A percentile compares a stretch with the other conserved stretches of the same genome.
Conservation (phyloP, 768 basidiomycete species). For the Tremella fuciformis region DNA sequence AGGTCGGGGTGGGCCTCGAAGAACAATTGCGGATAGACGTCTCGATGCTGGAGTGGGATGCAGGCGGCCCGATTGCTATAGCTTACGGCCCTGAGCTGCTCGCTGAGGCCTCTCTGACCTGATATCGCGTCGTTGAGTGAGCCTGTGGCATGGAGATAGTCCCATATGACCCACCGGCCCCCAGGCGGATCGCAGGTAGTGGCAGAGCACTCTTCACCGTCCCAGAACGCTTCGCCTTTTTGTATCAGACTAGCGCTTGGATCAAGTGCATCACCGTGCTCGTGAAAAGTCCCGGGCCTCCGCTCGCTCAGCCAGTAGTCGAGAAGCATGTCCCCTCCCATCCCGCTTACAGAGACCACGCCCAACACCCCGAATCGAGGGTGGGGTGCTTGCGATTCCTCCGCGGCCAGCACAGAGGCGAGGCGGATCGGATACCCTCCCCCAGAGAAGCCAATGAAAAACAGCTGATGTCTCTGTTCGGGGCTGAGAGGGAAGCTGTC, state of each 20-base stretch:
- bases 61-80: slow-evolving; percentile 7
- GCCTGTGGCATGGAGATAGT: not conserved
- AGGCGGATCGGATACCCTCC: slow-evolving; percentile 15
- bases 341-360: slow-evolving; percentile 9
- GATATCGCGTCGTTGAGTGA: slow-evolving; percentile 10
- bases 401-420: slow-evolving; percentile 6
- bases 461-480: slow-evolving; percentile 10
- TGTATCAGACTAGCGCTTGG: no score
- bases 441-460: slow-evolving; percentile 13
- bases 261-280: no score
- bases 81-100: not conserved
- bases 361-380: slow-evolving; percentile 6
- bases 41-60: not conserved
- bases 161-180: slow-evolving; percentile 3
- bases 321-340: slow-evolving; percentile 15
- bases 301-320: slow-evolving; percentile 11
- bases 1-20: not conserved
- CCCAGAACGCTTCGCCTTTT: no score
- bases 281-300: no score
- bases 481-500: no score
- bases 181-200: no score
- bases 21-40: slow-evolving; percentile 7
- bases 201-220: no score
- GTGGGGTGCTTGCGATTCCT: not conserved
- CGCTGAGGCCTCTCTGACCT: slow-evolving; percentile 5